Evolutionary conservation across 2,329 filamentous ascomycete genomes (phyloP), one percentile per base, ranked within the genome.

Genomic region (Fusarium devonianum): DNA sequence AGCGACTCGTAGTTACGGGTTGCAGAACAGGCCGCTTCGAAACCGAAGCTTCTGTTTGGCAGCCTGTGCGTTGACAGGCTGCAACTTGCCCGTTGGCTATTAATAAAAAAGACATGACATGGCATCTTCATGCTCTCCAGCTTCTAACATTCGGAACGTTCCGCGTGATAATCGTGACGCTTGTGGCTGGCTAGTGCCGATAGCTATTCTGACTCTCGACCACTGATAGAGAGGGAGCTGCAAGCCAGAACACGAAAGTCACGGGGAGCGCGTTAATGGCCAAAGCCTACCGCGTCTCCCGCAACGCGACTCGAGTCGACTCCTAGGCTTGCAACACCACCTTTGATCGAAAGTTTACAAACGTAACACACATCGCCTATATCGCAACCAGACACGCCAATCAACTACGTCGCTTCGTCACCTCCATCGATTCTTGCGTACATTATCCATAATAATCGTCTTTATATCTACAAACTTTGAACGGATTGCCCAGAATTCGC

Each of bases 221-320:
- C 37, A 38, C 38, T 26, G 32, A 40, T 6, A 43, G 40, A 25
- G 38, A 57, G 55, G 30, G 45, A 22, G 38, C 55, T 19, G 36
- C 12, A 53, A 37, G 21, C 42, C 35, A 36, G 11, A 42, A 60
- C 61, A 41, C 62, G 59, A 61, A 53, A 61, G 49, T 55, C 58
- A 64, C 58, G 42, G 53, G 52, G 32, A 46, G 36, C 58, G 59
- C 53, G 57, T 63, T 52, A 57, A 62, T 53, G 44, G 47, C 39
- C 53, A 35, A 25, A 14, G 38, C 18, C 44, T 33, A 29, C 38
- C 63, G 63, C 63, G 63, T 62, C 54, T 34, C 47, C 47, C 34
- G 49, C 19, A 48, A 53, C 60, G 59, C 61, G 58, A 40, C 48
- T 44, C 37, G 26, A 30, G 39, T 43, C 37, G 48, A 52, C 54